Percentiles rank a stretch among this genome's conserved stretches.
Conservation (phyloP, 306 rosid genomes). For the Alnus glutinosa region DNA sequence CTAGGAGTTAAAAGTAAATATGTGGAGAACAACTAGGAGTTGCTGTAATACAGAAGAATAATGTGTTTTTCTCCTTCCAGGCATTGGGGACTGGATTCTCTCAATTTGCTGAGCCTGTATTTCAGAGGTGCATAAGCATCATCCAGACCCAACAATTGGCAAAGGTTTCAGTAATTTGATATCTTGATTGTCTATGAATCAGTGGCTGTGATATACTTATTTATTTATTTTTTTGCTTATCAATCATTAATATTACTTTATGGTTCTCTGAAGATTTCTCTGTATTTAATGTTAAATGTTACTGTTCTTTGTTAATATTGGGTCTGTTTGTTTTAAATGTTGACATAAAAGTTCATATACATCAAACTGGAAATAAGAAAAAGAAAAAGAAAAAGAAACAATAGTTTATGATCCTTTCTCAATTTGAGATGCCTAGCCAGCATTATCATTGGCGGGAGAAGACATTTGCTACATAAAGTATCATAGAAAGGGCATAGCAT, state of each 20-base stretch:
- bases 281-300: not conserved
- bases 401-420: not conserved
- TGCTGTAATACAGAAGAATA: not conserved
- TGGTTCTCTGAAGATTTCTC: not conserved
- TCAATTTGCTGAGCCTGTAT: constrained; percentile 92
- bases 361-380: not conserved
- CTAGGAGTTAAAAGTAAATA: not conserved
- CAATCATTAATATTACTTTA: not conserved
- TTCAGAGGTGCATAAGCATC: constrained; percentile 93
- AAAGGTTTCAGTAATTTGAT: constrained; percentile 57
- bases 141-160: constrained; percentile 89
- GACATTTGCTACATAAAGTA: too few species aligned
- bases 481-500: too few species aligned
- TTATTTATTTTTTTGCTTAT: not conserved
- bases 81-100: constrained; percentile 93
- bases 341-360: not conserved
- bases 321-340: not conserved
- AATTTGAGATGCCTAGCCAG: not conserved
- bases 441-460: not conserved
- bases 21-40: not conserved
- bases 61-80: constrained; percentile 48
- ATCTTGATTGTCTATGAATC: constrained; percentile 11
- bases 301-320: not conserved
- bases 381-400: not conserved
- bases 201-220: constrained; percentile 5